Base-by-base conservation (phyloP, 2,329 filamentous ascomycete species). In the Trichoderma sp. region DNA sequence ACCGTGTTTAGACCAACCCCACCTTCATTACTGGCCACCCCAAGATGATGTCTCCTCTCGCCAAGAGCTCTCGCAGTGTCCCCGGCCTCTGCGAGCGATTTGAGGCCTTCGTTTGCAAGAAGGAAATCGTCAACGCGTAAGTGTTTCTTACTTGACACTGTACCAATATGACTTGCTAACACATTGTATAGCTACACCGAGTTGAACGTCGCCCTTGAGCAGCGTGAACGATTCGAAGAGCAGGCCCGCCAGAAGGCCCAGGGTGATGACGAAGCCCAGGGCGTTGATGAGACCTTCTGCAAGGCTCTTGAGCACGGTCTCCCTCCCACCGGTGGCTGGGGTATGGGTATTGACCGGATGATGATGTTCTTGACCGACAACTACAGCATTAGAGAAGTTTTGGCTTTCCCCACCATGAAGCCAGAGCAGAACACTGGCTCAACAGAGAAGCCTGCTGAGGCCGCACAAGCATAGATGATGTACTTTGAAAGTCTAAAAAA, bases 371-470 rank as follows among this genome's bases (percentile, higher is more conserved):
- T 98, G 82, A 97, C 95, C 63, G 90, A 98, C 83, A 93, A 97
- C 84, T 83, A 97, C 85, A 93, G 90, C 77, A 99, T 99, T 82
- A 95, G 96, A 84, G 96, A 99, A 84, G 95, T 98, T 3, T 84
- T 98, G 74, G 91, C 95, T 9, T 99, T 99, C 90, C 96, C 96
- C 12, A 95, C 98, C 85, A 97, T 99, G 93, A 97, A 97, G 89
- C 93, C 95, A 65, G 92, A 95, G 78, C 84, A 86, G 73, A 82
- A n/a, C 20, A 17, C 20, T 17, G 66, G 23, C 50, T 36, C 67
- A 39, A 59, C 59, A 34, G 65, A 70, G 8, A 68, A 57, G 53
- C 61, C 66, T 17, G 61, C 26, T 58, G 70, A 71, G 32, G 62
- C 28, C 4, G 58, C 30, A 28, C n/a, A 55, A 34, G 47, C 57